A percentile compares a stretch with the other conserved stretches of the same genome.
phyloP scores from a whole-genome alignment of 2,329 filamentous ascomycete genomes.

The Pezicula radicicola region DNA sequence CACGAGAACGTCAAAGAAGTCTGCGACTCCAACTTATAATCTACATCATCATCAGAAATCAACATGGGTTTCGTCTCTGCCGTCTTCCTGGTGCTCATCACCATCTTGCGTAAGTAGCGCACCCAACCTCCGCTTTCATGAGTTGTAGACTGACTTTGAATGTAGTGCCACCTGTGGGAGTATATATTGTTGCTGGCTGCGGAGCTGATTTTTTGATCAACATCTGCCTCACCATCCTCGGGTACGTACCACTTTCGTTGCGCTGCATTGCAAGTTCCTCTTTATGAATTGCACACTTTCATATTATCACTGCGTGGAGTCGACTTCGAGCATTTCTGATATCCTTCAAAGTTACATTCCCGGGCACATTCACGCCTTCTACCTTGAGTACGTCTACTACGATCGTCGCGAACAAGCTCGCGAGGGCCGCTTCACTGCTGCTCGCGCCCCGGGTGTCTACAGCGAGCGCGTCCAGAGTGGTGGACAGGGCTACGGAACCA shows the following conservation, averaged over 20 bases:
- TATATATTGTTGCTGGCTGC: constrained; percentile 36
- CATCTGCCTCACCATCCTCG: constrained; percentile 35
- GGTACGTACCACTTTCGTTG: constrained; percentile 25
- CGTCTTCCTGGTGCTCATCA: constrained; percentile 41
- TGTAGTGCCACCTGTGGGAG: constrained; percentile 35
- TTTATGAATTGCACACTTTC: too few relatives aligned
- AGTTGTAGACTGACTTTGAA: constrained; percentile 3
- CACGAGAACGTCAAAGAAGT: too few relatives aligned
- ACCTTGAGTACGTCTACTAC: constrained; percentile 74
- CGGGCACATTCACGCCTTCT: constrained; percentile 32
- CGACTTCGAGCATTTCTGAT: neutral
- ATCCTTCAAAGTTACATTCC: constrained; percentile 43
- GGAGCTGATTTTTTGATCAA: constrained; percentile 39
- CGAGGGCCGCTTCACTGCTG: constrained; percentile 50
- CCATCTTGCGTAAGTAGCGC: constrained; percentile 37
- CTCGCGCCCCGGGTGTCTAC: constrained; percentile 66
- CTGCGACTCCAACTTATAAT: too few relatives aligned
- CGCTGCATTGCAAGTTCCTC: neutral
- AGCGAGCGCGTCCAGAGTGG: constrained; percentile 70
- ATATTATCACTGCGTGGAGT: too few relatives aligned
- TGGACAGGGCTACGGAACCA: constrained; percentile 58
- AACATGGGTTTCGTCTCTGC: constrained; percentile 33
- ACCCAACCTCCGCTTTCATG: neutral
- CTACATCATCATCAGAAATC: neutral
- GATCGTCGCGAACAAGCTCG: constrained; percentile 63